These are phyloP conservation scores for Lindgomyces ingoldianus DNA, from an alignment of 495 filamentous ascomycete species.

Conservation along the genomic window DNA sequence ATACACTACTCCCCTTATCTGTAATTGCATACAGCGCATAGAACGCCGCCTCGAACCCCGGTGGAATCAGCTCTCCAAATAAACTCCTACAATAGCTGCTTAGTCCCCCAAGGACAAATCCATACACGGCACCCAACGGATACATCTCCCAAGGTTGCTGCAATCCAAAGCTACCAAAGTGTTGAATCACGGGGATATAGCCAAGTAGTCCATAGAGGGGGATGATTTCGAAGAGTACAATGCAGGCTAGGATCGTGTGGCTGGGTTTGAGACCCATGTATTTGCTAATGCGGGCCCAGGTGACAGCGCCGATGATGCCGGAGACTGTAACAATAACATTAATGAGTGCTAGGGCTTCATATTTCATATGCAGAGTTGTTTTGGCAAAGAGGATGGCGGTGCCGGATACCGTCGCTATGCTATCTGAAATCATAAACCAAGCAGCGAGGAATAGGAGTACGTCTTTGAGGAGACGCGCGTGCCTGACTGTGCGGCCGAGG, in stretches of 20 bases:
- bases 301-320: conserved; percentile 85
- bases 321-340: conserved; percentile 83
- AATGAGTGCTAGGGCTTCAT: conserved; percentile 86
- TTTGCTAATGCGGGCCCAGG: conserved; percentile 77
- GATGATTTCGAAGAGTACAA: conserved; percentile 85
- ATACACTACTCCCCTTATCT: conserved; percentile 92
- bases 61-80: conserved; percentile 89
- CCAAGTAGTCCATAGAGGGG: conserved; percentile 89
- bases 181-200: conserved; percentile 78
- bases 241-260: conserved; percentile 89
- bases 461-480: conserved; percentile 79
- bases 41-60: conserved; percentile 92
- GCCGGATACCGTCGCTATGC: conserved; percentile 90
- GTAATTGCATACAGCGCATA: conserved; percentile 97
- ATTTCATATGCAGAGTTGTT: conserved; percentile 85
- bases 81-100: conserved; percentile 90
- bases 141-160: conserved; percentile 98
- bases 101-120: conserved; percentile 89
- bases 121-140: conserved; percentile 84
- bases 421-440: conserved; percentile 94
- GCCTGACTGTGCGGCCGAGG: conserved; percentile 73
- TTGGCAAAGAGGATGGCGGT: conserved; percentile 96
- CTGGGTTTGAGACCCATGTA: conserved; percentile 65
- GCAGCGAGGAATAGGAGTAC: conserved; percentile 83
- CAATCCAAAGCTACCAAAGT: conserved; percentile 75